phyloP scores from a whole-genome alignment of 805 yeast genomes.

The Candida sithepensis region DNA sequence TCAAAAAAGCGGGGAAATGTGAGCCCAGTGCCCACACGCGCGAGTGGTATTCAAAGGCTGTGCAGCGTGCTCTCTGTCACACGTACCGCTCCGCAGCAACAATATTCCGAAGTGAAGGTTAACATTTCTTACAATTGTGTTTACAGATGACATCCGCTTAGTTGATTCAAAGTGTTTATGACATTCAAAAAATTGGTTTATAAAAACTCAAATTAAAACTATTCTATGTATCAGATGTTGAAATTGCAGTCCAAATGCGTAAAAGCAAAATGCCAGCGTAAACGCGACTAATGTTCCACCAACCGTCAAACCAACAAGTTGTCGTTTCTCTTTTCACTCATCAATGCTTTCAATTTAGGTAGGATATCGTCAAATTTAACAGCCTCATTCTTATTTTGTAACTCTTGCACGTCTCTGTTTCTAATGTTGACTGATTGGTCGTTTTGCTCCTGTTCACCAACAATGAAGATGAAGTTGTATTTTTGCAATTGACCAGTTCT shows the following conservation, averaged over 20 bases:
- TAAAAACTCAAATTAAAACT: no score
- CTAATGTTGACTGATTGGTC: constrained; percentile 86
- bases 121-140: no score
- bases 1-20: no score
- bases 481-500: constrained; percentile 93
- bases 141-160: no score
- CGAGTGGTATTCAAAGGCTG: no score
- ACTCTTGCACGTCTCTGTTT: constrained; percentile 90
- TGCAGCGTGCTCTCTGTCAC: no score
- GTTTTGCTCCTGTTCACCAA: constrained; percentile 90
- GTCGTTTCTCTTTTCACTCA: constrained; percentile 71
- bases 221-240: no score
- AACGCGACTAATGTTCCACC: background rate
- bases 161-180: no score
- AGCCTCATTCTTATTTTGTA: constrained; percentile 90
- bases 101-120: no score
- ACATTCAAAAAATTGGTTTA: no score
- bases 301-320: constrained; percentile 38
- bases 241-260: background rate
- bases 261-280: background rate
- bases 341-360: constrained; percentile 61
- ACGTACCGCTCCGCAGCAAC: no score
- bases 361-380: constrained; percentile 70
- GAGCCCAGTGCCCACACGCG: no score
- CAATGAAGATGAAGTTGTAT: constrained; percentile 94